Evolutionary conservation across 2,329 filamentous ascomycete genomes (phyloP).

Genomic region (Trichoderma sp.): DNA sequence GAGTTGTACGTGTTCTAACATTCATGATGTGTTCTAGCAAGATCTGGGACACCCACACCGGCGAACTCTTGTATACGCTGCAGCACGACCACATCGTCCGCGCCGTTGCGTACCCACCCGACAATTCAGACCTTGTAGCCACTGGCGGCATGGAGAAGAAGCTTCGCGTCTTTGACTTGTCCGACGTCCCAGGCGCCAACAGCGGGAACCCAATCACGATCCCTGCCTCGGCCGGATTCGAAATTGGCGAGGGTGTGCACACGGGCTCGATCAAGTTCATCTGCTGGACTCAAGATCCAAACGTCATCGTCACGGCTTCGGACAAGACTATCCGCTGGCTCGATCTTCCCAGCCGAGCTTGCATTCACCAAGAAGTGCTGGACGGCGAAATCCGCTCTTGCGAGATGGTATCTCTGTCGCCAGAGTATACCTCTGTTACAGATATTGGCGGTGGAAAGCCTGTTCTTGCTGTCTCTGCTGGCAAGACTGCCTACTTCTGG

Average conservation of each 20-base stretch:
- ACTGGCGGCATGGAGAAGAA: constrained; percentile 97
- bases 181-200: constrained; percentile 49
- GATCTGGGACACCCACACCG: constrained; percentile 95
- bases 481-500: constrained; percentile 92
- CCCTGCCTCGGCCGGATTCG: constrained; percentile 65
- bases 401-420: constrained; percentile 73
- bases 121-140: constrained; percentile 78
- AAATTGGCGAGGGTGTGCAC: constrained; percentile 83
- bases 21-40: constrained; percentile 59
- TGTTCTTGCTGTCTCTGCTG: constrained; percentile 86
- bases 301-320: constrained; percentile 84
- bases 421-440: constrained; percentile 53
- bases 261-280: constrained; percentile 91
- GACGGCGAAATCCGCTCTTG: constrained; percentile 88
- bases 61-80: constrained; percentile 81
- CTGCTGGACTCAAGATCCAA: constrained; percentile 86
- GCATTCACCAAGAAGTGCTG: constrained; percentile 73
- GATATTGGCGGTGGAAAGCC: constrained; percentile 66
- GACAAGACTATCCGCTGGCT: constrained; percentile 95
- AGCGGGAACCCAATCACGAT: constrained; percentile 45
- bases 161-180: constrained; percentile 86
- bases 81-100: constrained; percentile 95
- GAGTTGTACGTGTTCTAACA: neutral
- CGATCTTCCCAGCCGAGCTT: constrained; percentile 73
- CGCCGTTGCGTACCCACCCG: constrained; percentile 82